These are phyloP conservation scores for Didymella pinodella DNA, from an alignment of 2,329 filamentous ascomycete species.

Conservation along the genomic window DNA sequence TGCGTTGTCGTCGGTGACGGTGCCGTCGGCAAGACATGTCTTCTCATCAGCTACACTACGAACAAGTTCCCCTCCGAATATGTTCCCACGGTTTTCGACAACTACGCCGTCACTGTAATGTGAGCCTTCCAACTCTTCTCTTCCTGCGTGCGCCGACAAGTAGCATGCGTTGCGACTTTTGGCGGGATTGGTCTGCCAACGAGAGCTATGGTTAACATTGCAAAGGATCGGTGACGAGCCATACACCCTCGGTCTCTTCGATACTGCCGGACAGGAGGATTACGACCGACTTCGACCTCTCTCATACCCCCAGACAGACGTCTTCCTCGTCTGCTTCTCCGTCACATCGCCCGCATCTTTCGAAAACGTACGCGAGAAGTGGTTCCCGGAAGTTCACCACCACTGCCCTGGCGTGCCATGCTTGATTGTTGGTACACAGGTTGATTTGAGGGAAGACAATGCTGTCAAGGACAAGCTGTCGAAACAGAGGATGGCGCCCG, in stretches of 20 bases:
- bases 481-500: constrained; percentile 95
- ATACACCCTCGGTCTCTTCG: constrained; percentile 95
- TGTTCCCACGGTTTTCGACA: constrained; percentile 98
- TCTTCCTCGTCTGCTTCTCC: constrained; percentile 98
- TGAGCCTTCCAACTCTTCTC: constrained; percentile 61
- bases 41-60: constrained; percentile 98
- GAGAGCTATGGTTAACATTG: constrained; percentile 36
- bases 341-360: constrained; percentile 97
- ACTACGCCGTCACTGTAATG: constrained; percentile 99
- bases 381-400: constrained; percentile 98
- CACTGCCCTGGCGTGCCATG: constrained; percentile 98
- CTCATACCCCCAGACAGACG: constrained; percentile 97
- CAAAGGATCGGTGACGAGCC: constrained; percentile 97
- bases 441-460: constrained; percentile 89
- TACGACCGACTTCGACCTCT: constrained; percentile 96
- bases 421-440: constrained; percentile 96
- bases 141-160: neutral
- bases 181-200: neutral
- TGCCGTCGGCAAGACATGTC: constrained; percentile 98
- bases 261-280: constrained; percentile 99
- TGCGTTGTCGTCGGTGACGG: constrained; percentile 99
- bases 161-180: neutral
- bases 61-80: constrained; percentile 99
- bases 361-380: constrained; percentile 98
- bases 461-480: constrained; percentile 88